A percentile compares a stretch with the other conserved stretches of the same genome.
Evolutionary conservation across 441 rosid genomes (phyloP).

Genomic region (Viola pubescens): DNA sequence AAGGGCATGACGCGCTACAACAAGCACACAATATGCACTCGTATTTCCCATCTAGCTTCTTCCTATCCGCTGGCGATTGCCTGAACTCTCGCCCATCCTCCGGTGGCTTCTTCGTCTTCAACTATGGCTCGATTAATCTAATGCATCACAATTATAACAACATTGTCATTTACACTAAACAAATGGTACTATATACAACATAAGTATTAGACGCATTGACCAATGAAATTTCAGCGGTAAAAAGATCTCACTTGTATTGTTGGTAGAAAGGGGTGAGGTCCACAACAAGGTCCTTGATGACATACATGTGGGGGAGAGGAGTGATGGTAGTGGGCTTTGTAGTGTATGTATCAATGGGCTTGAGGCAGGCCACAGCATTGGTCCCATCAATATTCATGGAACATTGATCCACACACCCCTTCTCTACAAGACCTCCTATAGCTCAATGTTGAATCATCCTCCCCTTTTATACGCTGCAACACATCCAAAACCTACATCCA

Average conservation of each 20-base stretch:
- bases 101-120: slow-evolving; percentile 35
- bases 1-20: slow-evolving; percentile 47
- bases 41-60: slow-evolving; percentile 53
- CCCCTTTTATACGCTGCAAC: slow-evolving; percentile 54
- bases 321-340: slow-evolving; percentile 38
- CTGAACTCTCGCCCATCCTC: slow-evolving; percentile 38
- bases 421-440: slow-evolving; percentile 61
- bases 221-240: neutral
- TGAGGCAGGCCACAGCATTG: slow-evolving; percentile 57
- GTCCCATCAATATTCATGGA: slow-evolving; percentile 62
- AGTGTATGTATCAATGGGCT: slow-evolving; percentile 40
- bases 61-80: slow-evolving; percentile 42
- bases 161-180: neutral
- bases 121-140: slow-evolving; percentile 63
- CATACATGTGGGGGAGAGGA: slow-evolving; percentile 61
- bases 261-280: slow-evolving; percentile 62
- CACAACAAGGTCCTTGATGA: slow-evolving; percentile 49
- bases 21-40: slow-evolving; percentile 71
- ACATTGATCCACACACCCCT: slow-evolving; percentile 70
- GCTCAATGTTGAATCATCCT: slow-evolving; percentile 47
- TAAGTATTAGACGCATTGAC: neutral
- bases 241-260: slow-evolving; percentile 34
- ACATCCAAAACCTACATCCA: slow-evolving; percentile 52
- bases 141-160: neutral
- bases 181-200: neutral